Percentiles rank a stretch among this genome's conserved stretches.
Evolutionary conservation across 106 monocot genomes (phyloP).

Genomic region (Dendrobium catenatum): DNA sequence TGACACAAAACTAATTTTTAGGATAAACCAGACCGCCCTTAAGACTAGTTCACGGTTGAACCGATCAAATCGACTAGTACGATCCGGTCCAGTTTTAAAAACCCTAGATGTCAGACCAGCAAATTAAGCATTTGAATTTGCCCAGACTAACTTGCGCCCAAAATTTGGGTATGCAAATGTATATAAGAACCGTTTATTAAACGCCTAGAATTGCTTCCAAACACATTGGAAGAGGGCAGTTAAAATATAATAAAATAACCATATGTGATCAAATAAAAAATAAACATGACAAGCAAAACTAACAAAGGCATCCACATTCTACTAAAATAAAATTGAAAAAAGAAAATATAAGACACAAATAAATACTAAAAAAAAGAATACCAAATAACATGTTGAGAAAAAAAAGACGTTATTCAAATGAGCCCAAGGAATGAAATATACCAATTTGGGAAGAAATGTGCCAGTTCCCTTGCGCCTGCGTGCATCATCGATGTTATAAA

Average conservation of each 20-base stretch:
- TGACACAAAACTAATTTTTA: too few relatives aligned
- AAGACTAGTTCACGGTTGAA: too few relatives aligned
- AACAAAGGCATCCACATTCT: neutral
- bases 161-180: too few relatives aligned
- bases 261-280: neutral
- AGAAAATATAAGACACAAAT: neutral
- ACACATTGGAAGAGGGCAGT: neutral
- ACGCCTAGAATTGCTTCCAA: too few relatives aligned
- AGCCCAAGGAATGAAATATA: constrained; percentile 17
- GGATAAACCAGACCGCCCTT: too few relatives aligned
- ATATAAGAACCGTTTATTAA: too few relatives aligned
- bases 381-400: too few relatives aligned
- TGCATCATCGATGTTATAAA: constrained; percentile 36
- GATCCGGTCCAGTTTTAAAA: too few relatives aligned
- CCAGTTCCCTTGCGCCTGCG: constrained; percentile 56
- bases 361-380: too few relatives aligned
- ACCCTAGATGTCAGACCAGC: neutral
- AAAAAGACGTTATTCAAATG: neutral
- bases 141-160: too few relatives aligned
- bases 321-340: neutral
- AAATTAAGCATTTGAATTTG: neutral
- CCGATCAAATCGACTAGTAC: too few relatives aligned
- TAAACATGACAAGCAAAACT: neutral
- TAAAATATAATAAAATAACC: neutral
- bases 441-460: constrained; percentile 68